Evolutionary conservation across 371 early-diverging fungal species (phyloP), one percentile per base, ranked within the genome.

Genomic region (Coemansia sp.): DNA sequence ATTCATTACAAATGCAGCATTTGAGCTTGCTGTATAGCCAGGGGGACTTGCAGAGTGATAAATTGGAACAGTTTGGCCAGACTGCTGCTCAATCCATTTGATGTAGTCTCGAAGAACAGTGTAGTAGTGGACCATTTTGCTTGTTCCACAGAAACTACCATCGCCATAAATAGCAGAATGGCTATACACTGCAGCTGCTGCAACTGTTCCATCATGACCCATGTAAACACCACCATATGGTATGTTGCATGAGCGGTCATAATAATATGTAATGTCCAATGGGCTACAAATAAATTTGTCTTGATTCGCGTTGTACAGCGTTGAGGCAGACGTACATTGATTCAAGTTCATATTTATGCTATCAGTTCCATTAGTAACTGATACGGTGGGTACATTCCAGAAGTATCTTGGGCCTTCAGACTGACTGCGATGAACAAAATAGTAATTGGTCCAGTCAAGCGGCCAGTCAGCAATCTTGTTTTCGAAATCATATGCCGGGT

Each of bases 91-190:
- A n/a, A 48, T 45, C 71, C 71, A 71, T 6, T 62, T 18, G 0
- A 71, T 26, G 24, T 72, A 72, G 64, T 72, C 69, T 27, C 61
- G 59, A 24, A 72, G 16, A 16, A 68, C 13, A 5, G 50, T 50
- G 40, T 72, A 72, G 56, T 72, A 72, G 52, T 47, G 59, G 45
- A 50, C 39, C 11, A 71, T 45, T 5, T 45, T 63, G 3, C 54
- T 34, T 0, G 21, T 24, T 1, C 69, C 61, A 16, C 72, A 72
- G n/a, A 63, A 64, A 2, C 64, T 69, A 4, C n/a, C 53, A 29
- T 34, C 39, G 4, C 63, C 58, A n/a, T 56, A 48, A 3, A 55
- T 56, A 2, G 54, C 55, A 14, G 68, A 63, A 14, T 62, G 63
- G 22, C 72, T 72, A 22, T 42, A 60, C 8, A 72, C 51, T 3